phyloP scores from a whole-genome alignment of 805 yeast species.

The Lipomyces kockii region DNA sequence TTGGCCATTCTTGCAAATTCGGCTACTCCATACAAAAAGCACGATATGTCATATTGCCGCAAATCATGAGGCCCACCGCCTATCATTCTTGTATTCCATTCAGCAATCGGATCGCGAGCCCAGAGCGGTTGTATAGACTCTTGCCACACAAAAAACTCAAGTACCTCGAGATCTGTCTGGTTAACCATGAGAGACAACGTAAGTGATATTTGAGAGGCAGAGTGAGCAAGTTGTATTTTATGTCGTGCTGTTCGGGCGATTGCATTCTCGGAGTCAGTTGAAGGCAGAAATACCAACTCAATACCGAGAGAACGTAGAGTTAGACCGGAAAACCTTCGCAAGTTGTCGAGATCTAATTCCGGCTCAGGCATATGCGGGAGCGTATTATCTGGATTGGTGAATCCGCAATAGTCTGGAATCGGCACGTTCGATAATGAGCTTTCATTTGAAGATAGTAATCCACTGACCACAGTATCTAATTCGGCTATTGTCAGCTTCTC shows the following conservation, averaged over 20 bases:
- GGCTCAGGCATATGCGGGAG: conserved; percentile 26
- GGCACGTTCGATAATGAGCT: background rate
- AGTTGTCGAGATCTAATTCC: conserved; percentile 17
- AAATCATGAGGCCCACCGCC: conserved; percentile 5
- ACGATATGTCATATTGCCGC: conserved; percentile 20
- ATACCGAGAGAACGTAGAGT: conserved; percentile 6
- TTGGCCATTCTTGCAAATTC: conserved; percentile 20
- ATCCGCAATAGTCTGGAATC: background rate
- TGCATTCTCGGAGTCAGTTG: conserved; percentile 6
- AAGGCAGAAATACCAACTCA: conserved; percentile 1
- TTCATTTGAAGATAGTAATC: conserved; percentile 9
- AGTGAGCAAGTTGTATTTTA: conserved; percentile 10
- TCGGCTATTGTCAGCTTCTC: background rate
- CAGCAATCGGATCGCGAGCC: conserved; percentile 13
- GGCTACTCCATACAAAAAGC: conserved; percentile 28
- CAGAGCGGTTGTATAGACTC: conserved; percentile 21
- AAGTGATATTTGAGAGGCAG: conserved; percentile 9
- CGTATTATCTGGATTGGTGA: background rate
- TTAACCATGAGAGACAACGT: conserved; percentile 19
- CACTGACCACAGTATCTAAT: background rate
- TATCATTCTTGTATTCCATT: conserved; percentile 8
- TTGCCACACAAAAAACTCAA: conserved; percentile 5
- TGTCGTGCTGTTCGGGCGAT: conserved; percentile 15
- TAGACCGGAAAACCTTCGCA: conserved; percentile 19
- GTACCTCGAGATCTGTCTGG: conserved; percentile 28